phyloP scores from a whole-genome alignment of 805 yeast species.

The Wickerhamomyces chambardii region DNA sequence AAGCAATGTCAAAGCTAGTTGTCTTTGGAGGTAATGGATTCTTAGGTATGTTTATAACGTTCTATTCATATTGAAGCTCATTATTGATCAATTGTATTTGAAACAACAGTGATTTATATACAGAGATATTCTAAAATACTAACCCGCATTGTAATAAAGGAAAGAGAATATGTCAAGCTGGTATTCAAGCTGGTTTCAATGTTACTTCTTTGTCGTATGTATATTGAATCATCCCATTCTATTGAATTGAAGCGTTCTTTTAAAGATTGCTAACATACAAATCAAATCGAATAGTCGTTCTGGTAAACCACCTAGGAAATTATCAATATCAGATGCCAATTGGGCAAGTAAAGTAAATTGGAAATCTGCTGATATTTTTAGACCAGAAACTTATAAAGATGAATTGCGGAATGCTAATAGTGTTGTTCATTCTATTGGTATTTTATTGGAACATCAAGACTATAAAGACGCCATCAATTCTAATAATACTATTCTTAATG shows the following conservation, averaged over 20 bases:
- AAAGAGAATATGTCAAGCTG: slow-evolving; percentile 59
- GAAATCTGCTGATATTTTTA: slow-evolving; percentile 60
- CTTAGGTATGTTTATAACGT: slow-evolving; percentile 33
- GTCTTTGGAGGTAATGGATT: slow-evolving; percentile 90
- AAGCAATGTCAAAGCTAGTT: slow-evolving; percentile 27
- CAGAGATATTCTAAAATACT: no score
- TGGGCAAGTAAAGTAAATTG: slow-evolving; percentile 59
- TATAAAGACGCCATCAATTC: slow-evolving; percentile 47
- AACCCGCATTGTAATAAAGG: slow-evolving; percentile 25
- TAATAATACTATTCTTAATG: slow-evolving; percentile 18
- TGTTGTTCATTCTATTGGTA: slow-evolving; percentile 81
- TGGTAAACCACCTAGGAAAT: slow-evolving; percentile 37
- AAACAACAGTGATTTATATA: no score
- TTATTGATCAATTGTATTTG: no score
- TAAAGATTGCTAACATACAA: neutral
- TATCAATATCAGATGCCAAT: slow-evolving; percentile 18
- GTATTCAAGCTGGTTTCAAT: slow-evolving; percentile 47
- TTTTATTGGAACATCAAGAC: slow-evolving; percentile 55
- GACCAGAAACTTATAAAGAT: slow-evolving; percentile 46
- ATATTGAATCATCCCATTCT: neutral
- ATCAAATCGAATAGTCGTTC: slow-evolving; percentile 27
- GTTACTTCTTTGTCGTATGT: slow-evolving; percentile 57
- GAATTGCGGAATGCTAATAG: slow-evolving; percentile 41
- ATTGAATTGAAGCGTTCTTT: no score
- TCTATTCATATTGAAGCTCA: no score